These are phyloP conservation scores for Canavalia gladiata DNA, from an alignment of 306 rosid genomes.

Conservation along the genomic window DNA sequence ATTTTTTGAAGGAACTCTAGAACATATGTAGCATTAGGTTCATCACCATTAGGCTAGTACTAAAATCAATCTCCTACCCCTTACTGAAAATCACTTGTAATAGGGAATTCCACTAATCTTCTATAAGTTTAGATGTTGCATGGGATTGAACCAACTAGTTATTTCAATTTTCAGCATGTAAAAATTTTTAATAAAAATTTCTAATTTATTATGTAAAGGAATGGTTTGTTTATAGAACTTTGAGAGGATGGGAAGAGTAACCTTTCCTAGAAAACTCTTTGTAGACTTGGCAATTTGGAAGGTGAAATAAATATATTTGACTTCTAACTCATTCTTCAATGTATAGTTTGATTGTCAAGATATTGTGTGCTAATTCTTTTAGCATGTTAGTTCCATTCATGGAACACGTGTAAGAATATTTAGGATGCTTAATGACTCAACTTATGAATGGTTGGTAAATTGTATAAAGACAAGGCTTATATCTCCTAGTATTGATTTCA, in stretches of 20 bases:
- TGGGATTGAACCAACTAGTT: slow-evolving; percentile 1
- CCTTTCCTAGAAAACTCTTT: slow-evolving; percentile 2
- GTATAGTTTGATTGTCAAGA: slow-evolving; percentile 1
- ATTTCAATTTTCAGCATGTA: background rate
- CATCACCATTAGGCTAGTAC: slow-evolving; percentile 82
- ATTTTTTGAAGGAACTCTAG: slow-evolving; percentile 92
- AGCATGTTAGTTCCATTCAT: background rate
- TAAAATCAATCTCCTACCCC: background rate
- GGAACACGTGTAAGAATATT: background rate
- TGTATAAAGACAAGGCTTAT: background rate
- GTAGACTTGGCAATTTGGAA: background rate
- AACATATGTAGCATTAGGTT: slow-evolving; percentile 83
- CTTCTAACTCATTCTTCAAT: background rate
- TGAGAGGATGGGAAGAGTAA: too few relatives aligned
- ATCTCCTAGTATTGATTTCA: background rate
- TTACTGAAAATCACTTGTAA: slow-evolving; percentile 2
- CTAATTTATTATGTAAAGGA: background rate
- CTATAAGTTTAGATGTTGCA: background rate
- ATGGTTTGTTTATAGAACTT: background rate
- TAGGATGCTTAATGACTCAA: background rate
- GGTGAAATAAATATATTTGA: background rate
- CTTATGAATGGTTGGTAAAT: background rate
- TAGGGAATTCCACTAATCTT: background rate
- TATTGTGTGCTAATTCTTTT: background rate
- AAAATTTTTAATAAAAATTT: background rate